These are phyloP conservation scores for Amanita exitialis DNA, from an alignment of 768 basidiomycete species.

Conservation along the genomic window DNA sequence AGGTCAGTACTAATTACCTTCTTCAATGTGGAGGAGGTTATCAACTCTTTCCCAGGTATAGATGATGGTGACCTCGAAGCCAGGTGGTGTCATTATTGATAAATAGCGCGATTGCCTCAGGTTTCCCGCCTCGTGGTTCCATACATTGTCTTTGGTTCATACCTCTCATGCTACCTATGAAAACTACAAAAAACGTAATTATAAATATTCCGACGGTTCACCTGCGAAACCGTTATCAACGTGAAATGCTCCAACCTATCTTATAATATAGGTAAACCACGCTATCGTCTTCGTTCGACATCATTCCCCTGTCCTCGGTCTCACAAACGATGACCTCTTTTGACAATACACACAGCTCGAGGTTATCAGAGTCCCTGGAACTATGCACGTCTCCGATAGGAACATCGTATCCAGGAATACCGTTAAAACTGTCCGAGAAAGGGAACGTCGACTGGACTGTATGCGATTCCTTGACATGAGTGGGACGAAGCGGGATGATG, in stretches of 20 bases:
- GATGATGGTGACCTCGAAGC: no score
- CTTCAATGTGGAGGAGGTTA: no score
- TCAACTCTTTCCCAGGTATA: no score
- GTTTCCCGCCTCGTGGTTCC: no score
- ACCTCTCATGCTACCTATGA: no score
- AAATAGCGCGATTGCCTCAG: no score
- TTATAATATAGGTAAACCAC: constrained; percentile 64
- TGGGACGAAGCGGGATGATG: constrained; percentile 64
- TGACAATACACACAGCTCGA: constrained; percentile 37
- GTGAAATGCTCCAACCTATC: constrained; percentile 51
- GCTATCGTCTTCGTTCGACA: neutral
- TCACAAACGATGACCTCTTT: constrained; percentile 51
- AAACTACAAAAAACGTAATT: no score
- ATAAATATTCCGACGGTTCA: no score
- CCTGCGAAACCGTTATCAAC: neutral
- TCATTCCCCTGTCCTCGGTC: constrained; percentile 22
- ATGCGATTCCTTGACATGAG: constrained; percentile 48
- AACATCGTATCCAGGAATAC: neutral
- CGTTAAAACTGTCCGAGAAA: neutral
- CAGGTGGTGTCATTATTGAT: no score
- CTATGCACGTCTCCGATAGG: neutral
- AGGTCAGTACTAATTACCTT: no score
- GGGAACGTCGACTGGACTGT: constrained; percentile 50
- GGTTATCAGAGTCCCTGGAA: neutral
- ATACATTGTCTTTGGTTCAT: no score